Conservation (phyloP, 23 red algal species). For the Gracilaria gracilis region DNA sequence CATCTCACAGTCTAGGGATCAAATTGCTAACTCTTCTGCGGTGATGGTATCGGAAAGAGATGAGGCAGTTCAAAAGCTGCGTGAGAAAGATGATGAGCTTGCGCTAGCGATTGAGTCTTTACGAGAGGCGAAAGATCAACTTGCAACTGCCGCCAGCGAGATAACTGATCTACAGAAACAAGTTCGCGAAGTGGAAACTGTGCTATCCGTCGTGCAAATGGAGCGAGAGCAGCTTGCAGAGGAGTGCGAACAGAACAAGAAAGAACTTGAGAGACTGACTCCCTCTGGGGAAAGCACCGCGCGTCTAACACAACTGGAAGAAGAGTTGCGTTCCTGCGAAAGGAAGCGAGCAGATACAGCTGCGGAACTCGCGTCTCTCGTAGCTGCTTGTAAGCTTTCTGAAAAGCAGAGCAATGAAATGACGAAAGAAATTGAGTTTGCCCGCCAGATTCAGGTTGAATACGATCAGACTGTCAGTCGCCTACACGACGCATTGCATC, state of each 20-base stretch:
- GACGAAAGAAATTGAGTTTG: slow-evolving; percentile 48
- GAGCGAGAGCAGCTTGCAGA: background rate
- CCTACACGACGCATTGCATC: background rate
- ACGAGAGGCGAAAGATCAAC: slow-evolving; percentile 30
- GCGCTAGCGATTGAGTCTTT: background rate
- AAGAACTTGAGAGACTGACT: slow-evolving; percentile 5
- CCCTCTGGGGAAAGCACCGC: background rate
- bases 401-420: slow-evolving; percentile 56
- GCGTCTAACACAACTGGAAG: slow-evolving; percentile 18
- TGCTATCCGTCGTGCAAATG: slow-evolving; percentile 37
- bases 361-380: slow-evolving; percentile 15
- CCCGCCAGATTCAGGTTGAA: background rate
- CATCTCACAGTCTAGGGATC: background rate
- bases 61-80: background rate
- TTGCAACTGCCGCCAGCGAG: slow-evolving; percentile 16
- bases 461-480: slow-evolving; percentile 21
- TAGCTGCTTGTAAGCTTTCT: slow-evolving; percentile 17
- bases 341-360: background rate
- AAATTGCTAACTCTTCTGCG: too few species aligned
- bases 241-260: slow-evolving; percentile 13
- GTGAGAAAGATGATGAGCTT: background rate
- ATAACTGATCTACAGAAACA: slow-evolving; percentile 20
- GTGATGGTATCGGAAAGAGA: background rate
- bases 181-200: slow-evolving; percentile 28
- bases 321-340: slow-evolving; percentile 23